phyloP scores from a whole-genome alignment of 345 rosid species.

The Arabidopsis suecica region DNA sequence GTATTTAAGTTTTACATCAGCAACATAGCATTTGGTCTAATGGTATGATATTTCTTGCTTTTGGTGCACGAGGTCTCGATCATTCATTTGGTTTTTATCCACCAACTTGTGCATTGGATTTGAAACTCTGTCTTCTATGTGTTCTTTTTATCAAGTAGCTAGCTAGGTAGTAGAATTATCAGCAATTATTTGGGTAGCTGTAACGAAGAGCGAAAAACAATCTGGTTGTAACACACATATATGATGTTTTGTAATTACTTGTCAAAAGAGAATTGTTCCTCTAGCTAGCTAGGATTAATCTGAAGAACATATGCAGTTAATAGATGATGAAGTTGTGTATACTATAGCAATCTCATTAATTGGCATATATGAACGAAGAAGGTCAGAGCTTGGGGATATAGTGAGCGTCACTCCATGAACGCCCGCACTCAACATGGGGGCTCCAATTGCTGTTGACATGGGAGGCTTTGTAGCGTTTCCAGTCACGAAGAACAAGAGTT shows the following conservation, averaged over 20 bases:
- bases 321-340: not conserved
- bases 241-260: not conserved
- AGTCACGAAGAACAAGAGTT: slow-evolving; percentile 55
- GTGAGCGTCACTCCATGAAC: slow-evolving; percentile 52
- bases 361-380: not conserved
- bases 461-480: slow-evolving; percentile 60
- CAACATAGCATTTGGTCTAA: not conserved
- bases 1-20: not conserved
- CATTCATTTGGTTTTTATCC: not conserved
- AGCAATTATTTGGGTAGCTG: too few relatives aligned
- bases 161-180: not conserved
- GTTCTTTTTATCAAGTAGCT: not conserved
- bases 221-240: not conserved
- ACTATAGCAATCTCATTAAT: slow-evolving; percentile 6
- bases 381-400: slow-evolving; percentile 33
- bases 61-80: too few relatives aligned
- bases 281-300: not conserved
- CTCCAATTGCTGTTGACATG: slow-evolving; percentile 50
- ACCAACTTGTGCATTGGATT: not conserved
- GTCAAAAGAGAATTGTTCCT: not conserved
- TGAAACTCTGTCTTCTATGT: not conserved
- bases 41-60: not conserved
- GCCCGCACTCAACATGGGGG: slow-evolving; percentile 45
- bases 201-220: not conserved
- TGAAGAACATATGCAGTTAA: not conserved